Evolutionary conservation across 2,329 filamentous ascomycete genomes (phyloP).

Genomic region (Chrysoporthe cubensis): DNA sequence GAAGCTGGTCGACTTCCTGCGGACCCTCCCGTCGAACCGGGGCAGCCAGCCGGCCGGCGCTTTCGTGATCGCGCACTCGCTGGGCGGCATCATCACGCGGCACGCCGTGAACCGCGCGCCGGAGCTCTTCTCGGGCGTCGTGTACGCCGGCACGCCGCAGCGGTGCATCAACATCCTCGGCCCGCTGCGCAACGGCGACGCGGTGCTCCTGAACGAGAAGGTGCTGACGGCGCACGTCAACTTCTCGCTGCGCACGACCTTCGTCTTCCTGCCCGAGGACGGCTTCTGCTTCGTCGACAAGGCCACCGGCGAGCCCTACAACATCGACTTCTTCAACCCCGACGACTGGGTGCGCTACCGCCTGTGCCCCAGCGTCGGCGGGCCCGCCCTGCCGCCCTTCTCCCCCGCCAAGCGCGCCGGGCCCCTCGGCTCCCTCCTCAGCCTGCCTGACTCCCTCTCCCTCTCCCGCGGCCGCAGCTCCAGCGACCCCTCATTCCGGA

Average conservation of each 20-base stretch:
- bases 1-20: conserved; percentile 74
- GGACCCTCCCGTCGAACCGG: conserved; percentile 75
- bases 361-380: conserved; percentile 74
- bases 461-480: conserved; percentile 48
- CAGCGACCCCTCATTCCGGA: conserved; percentile 40
- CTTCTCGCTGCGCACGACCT: conserved; percentile 87
- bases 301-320: conserved; percentile 77
- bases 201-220: conserved; percentile 85
- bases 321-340: conserved; percentile 80
- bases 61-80: conserved; percentile 80
- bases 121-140: conserved; percentile 81
- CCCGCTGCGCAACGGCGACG: conserved; percentile 88
- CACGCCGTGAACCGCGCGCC: conserved; percentile 86
- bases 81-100: conserved; percentile 85
- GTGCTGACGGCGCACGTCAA: conserved; percentile 92
- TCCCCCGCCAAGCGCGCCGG: conserved; percentile 38
- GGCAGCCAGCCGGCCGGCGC: conserved; percentile 64
- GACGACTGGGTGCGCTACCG: conserved; percentile 79
- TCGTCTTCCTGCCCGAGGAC: conserved; percentile 81
- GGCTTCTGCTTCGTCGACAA: conserved; percentile 88
- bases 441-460: conserved; percentile 48
- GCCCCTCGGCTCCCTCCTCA: conserved; percentile 51
- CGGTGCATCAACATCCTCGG: conserved; percentile 91
- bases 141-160: conserved; percentile 85
- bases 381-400: conserved; percentile 65